Evolutionary conservation across 176 grass and related monocot species (phyloP), one percentile per base, ranked within the genome.

Genomic region (Melocanna baccifera): DNA sequence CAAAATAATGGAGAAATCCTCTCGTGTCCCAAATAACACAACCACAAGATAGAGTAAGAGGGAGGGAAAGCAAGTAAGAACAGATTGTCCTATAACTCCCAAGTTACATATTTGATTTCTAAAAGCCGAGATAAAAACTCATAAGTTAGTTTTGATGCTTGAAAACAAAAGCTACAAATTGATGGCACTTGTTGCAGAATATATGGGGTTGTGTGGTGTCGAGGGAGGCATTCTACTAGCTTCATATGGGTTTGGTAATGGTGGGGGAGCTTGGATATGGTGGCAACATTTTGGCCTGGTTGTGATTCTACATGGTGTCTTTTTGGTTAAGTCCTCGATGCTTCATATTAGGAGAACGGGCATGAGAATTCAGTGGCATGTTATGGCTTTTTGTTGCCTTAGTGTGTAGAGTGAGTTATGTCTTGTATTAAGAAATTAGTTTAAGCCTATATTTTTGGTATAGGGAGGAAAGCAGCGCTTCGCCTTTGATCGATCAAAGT

Each of bases 121-220:
- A n/a, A n/a, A n/a, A n/a, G n/a, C n/a, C n/a, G n/a, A n/a, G n/a
- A n/a, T n/a, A n/a, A n/a, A n/a, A n/a, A n/a, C n/a, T n/a, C n/a
- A n/a, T n/a, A n/a, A n/a, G n/a, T n/a, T n/a, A n/a, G n/a, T 89
- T 80, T 85, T 85, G 32, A 23, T 85, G 61, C 81, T 59, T 25
- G 20, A n/a, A n/a, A 28, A 43, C 43, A 73, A 55, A 62, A 73
- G 58, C 26, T 84, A 81, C 57, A 84, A 89, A 89, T 69, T 12
- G 39, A 30, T 28, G 51, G 69, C 69, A 74, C 30, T 75, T 68
- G 30, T 34, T 75, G 69, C 69, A 41, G 50, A 67, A 80, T 85
- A 51, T 80, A 20, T 61, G 58, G 48, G 6, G 57, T 6, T 36
- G 48, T 64, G 47, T 26, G 51, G 28, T 23, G 52, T 79, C 37